Evolutionary conservation across 192 early-diverging fungal genomes (phyloP).

Genomic region (Entomortierella beljakovae): DNA sequence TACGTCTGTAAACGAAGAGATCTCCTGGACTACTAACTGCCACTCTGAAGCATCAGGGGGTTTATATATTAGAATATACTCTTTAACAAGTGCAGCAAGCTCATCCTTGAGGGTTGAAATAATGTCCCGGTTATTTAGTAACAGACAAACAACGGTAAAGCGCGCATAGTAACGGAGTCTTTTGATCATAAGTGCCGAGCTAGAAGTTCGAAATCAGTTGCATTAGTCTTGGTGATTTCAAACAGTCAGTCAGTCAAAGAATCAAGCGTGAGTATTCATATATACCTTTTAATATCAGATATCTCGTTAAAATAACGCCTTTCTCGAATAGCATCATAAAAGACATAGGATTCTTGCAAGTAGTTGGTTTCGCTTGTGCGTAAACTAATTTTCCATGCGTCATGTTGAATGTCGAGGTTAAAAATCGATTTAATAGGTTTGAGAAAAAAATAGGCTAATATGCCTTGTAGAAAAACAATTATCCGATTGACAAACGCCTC

Average conservation of each 20-base stretch:
- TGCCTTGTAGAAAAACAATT: not conserved
- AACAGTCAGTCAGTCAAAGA: not conserved
- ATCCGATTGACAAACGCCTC: constrained; percentile 1
- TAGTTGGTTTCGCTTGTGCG: constrained; percentile 98
- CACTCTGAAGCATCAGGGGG: constrained; percentile 93
- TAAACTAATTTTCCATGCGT: constrained; percentile 56
- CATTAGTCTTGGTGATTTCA: too few relatives aligned
- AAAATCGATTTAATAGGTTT: too few relatives aligned
- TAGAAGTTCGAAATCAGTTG: constrained; percentile 47
- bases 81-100: constrained; percentile 84
- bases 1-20: constrained; percentile 88
- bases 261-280: too few relatives aligned
- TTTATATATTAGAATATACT: constrained; percentile 88
- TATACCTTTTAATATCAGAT: constrained; percentile 89
- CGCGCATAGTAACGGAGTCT: constrained; percentile 98
- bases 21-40: constrained; percentile 83
- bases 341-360: constrained; percentile 91
- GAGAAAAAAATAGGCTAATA: too few relatives aligned
- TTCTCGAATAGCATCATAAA: constrained; percentile 96
- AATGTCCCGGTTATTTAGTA: constrained; percentile 85
- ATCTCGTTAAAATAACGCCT: constrained; percentile 96
- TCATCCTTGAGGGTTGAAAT: constrained; percentile 89
- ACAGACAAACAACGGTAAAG: constrained; percentile 94
- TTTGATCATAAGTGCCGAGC: constrained; percentile 93
- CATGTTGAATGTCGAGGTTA: not conserved